Evolutionary conservation across 257 asterid genomes (phyloP).

Genomic region (Ophiorrhiza pumila): DNA sequence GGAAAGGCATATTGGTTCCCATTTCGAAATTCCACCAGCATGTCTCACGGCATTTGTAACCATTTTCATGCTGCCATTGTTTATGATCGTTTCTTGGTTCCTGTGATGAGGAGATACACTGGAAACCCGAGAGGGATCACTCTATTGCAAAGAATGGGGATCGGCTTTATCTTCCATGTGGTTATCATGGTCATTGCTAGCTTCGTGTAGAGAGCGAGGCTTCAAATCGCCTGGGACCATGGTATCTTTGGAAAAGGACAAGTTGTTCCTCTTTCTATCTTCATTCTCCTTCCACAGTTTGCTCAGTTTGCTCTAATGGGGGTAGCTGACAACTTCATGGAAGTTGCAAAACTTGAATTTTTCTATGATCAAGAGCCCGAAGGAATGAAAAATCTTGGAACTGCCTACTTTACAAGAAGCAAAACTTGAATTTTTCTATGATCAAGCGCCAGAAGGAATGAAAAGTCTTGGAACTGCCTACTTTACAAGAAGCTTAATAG

Average conservation of each 20-base stretch:
- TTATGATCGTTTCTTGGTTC: slow-evolving; percentile 59
- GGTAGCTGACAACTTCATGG: slow-evolving; percentile 55
- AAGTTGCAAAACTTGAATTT: slow-evolving; percentile 64
- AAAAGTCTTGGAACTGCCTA: no score
- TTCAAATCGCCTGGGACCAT: slow-evolving; percentile 37
- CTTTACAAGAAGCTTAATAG: no score
- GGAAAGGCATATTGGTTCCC: slow-evolving; percentile 41
- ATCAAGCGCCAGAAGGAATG: no score
- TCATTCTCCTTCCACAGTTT: slow-evolving; percentile 63
- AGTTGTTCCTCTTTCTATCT: slow-evolving; percentile 57
- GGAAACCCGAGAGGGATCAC: slow-evolving; percentile 66
- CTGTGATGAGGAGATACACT: slow-evolving; percentile 37
- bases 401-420: slow-evolving; percentile 65
- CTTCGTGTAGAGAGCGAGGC: slow-evolving; percentile 41
- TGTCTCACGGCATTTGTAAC: slow-evolving; percentile 60
- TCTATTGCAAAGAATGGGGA: slow-evolving; percentile 57
- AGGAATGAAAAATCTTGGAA: slow-evolving; percentile 75
- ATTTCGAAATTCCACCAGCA: slow-evolving; percentile 62
- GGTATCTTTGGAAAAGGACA: slow-evolving; percentile 25
- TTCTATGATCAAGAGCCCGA: slow-evolving; percentile 78
- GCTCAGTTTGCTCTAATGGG: slow-evolving; percentile 61
- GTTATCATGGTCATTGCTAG: slow-evolving; percentile 47
- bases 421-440: no score
- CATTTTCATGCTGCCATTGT: slow-evolving; percentile 50
- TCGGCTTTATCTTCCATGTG: slow-evolving; percentile 49